Percentiles rank a stretch among this genome's conserved stretches.
Conservation (phyloP, 202 grass and related monocot species). For the Schoenoplectus triqueter region DNA sequence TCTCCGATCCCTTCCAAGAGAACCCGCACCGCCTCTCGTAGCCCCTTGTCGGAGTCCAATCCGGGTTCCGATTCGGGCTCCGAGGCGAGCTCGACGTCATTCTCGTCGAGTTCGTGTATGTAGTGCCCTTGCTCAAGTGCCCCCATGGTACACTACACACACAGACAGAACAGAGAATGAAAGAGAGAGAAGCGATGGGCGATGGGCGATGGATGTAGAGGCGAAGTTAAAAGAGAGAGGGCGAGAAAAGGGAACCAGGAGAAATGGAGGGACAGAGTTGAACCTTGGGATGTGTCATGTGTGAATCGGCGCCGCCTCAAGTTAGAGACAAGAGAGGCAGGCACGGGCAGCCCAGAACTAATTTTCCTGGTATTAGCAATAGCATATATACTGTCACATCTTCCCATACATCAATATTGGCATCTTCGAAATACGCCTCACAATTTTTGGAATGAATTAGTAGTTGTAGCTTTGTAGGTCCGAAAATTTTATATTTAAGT, state of each 20-base stretch:
- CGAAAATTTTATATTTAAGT: not conserved
- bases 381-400: too few relatives aligned
- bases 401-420: not conserved
- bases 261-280: constrained; percentile 42
- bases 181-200: too few relatives aligned
- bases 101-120: constrained; percentile 44
- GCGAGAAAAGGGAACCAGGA: not conserved
- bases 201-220: not conserved
- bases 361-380: too few relatives aligned
- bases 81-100: constrained; percentile 1
- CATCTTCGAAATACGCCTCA: not conserved
- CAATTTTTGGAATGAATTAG: not conserved
- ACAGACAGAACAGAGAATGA: not conserved
- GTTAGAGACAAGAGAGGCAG: not conserved
- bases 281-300: constrained; percentile 35
- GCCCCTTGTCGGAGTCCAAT: constrained; percentile 41
- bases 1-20: constrained; percentile 82
- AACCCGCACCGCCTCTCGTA: constrained; percentile 62
- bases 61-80: constrained; percentile 32
- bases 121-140: constrained; percentile 74
- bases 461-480: not conserved
- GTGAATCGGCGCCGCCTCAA: constrained; percentile 40
- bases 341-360: too few relatives aligned
- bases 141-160: constrained; percentile 48
- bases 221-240: not conserved